A percentile compares a stretch with the other conserved stretches of the same genome.
These are phyloP conservation scores for Orbilia quercus DNA, from an alignment of 2,329 filamentous ascomycete species.

Conservation along the genomic window DNA sequence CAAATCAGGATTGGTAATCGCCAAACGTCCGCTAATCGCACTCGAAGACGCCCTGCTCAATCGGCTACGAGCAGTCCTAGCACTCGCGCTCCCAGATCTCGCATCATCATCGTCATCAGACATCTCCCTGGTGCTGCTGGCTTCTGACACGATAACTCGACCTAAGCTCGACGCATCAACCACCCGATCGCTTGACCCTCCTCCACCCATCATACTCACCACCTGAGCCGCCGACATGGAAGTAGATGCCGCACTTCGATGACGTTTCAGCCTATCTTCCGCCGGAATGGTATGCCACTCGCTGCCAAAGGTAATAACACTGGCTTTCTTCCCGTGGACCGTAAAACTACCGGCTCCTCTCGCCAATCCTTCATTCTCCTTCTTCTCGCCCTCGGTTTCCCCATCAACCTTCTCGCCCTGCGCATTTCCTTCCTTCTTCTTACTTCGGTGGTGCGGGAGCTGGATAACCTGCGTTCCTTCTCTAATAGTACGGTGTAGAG, in stretches of 20 bases:
- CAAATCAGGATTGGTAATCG: conserved; percentile 39
- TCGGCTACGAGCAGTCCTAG: conserved; percentile 28
- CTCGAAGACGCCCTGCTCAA: conserved; percentile 40
- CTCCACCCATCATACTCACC: conserved; percentile 18
- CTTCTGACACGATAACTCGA: conserved; percentile 44
- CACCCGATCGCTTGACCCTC: conserved; percentile 26
- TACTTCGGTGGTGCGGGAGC: conserved; percentile 75
- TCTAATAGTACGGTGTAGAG: conserved; percentile 87
- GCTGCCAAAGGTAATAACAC: conserved; percentile 94
- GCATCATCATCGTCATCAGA: conserved; percentile 42
- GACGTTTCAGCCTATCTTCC: conserved; percentile 76
- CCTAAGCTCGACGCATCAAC: conserved; percentile 57
- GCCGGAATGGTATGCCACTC: conserved; percentile 83
- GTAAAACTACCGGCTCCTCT: conserved; percentile 90
- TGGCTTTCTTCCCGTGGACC: conserved; percentile 94
- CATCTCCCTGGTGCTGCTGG: conserved; percentile 34
- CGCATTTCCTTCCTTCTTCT: conserved; percentile 66
- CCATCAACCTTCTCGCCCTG: conserved; percentile 75
- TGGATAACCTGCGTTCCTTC: conserved; percentile 73
- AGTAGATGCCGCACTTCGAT: conserved; percentile 63
- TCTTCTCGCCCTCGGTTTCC: conserved; percentile 68
- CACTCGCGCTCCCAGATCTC: conserved; percentile 23
- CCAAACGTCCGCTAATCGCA: conserved; percentile 40
- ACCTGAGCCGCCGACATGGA: conserved; percentile 20
- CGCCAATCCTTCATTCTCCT: conserved; percentile 74